Percentiles rank a stretch among this genome's conserved stretches.
These are phyloP conservation scores for Cladorrhinum sp. DNA, from an alignment of 2,329 filamentous ascomycete species.

Conservation along the genomic window DNA sequence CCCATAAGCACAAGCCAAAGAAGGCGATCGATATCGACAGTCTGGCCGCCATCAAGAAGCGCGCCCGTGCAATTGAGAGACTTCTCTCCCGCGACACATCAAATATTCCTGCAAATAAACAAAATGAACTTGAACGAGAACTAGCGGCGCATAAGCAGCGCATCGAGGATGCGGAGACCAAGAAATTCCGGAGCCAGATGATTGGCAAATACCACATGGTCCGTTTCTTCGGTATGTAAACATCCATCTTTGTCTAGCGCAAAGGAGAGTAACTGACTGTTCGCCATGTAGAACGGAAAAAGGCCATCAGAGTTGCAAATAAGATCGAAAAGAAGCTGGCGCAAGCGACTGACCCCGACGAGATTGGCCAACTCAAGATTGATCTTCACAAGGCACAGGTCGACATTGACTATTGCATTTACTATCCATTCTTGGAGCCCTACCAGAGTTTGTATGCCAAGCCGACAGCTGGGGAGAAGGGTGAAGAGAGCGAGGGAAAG, in stretches of 20 bases:
- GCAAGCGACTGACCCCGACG: conserved; percentile 48
- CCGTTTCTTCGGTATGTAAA: conserved; percentile 69
- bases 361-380: conserved; percentile 48
- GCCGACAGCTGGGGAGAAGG: conserved; percentile 30
- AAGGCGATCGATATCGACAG: conserved; percentile 43
- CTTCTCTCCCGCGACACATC: conserved; percentile 55
- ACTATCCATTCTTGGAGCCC: conserved; percentile 66
- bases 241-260: background rate
- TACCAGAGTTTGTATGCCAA: conserved; percentile 63
- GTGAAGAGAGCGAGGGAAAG: conserved; percentile 37
- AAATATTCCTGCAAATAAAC: conserved; percentile 64
- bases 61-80: conserved; percentile 66
- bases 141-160: conserved; percentile 64
- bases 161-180: conserved; percentile 55
- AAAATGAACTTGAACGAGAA: conserved; percentile 69
- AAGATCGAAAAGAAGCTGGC: conserved; percentile 59
- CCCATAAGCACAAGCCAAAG: conserved; percentile 36
- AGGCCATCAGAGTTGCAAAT: conserved; percentile 65
- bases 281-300: conserved; percentile 60
- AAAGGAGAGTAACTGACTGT: background rate
- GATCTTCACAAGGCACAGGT: conserved; percentile 68
- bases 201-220: conserved; percentile 81
- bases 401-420: conserved; percentile 71
- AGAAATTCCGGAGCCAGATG: conserved; percentile 64
- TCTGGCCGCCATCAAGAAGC: conserved; percentile 65